Base-by-base conservation (phyloP, 371 early-diverging fungal genomes). In the Mucor saturninus region DNA sequence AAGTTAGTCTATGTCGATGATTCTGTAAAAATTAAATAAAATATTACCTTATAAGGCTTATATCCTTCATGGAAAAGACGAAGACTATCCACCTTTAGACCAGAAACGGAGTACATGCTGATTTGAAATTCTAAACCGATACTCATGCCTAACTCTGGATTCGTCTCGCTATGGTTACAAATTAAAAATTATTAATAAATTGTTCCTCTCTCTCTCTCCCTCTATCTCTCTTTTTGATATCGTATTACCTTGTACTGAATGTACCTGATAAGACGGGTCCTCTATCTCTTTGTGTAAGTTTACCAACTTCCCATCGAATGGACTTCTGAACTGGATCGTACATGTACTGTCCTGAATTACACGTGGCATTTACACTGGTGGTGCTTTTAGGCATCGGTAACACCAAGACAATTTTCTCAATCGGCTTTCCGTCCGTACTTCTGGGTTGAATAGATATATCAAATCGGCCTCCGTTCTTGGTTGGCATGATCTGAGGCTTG, bases 61-160 rank as follows among this genome's bases (percentile, higher is more conserved):
- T 93, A 95, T 1, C 75, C 77, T 72, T 95, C 95, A 69, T 89
- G 85, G 65, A 84, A 87, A 39, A 95, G 64, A 43, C 88, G 84
- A 64, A 95, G 77, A 46, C 83, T 80, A 64, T 92, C 93, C 15
- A 95, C 91, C 66, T 85, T 86, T 1, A 93, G 70, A 28, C 93
- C 93, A 4, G 93, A 89, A 2, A 86, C 78, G 21, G 93, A 80
- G 62, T 83, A 86, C 83, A 87, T 88, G 53, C 84, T 89, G 59
- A 93, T 87, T 59, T 85, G 76, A 59, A 93, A 93, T 45, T 89
- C 90, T 31, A 90, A 81, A 30, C 72, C 70, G 31, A 93, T 79
- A 26, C 85, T 86, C 64, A 83, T 77, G 13, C 87, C 83, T 38
- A 78, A 68, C 60, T 85, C 85, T 13, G 81, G 82, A 38, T 79